Evolutionary conservation across 371 early-diverging fungal species (phyloP).

Genomic region (Actinomortierella ambigua): DNA sequence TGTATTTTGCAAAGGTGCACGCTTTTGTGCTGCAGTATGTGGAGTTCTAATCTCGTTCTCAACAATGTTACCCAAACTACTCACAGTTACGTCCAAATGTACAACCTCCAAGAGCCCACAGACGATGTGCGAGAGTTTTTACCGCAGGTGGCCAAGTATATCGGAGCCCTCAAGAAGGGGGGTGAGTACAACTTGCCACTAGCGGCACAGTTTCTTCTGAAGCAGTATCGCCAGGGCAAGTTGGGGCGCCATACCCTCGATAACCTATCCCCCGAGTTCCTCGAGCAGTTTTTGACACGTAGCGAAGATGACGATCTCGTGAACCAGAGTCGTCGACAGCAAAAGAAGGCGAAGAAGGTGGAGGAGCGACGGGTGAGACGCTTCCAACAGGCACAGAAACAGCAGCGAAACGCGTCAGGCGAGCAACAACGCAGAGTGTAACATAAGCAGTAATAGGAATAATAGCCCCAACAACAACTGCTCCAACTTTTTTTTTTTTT

Average conservation of each 20-base stretch:
- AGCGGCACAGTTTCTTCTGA: conserved; percentile 74
- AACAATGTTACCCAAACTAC: neutral
- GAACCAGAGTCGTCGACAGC: conserved; percentile 50
- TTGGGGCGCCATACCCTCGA: conserved; percentile 77
- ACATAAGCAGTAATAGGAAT: no score
- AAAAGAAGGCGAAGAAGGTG: conserved; percentile 59
- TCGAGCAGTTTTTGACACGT: conserved; percentile 56
- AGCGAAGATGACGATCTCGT: conserved; percentile 11
- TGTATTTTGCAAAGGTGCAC: neutral
- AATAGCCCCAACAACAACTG: no score
- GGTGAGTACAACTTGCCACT: conserved; percentile 68
- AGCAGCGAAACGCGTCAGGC: no score
- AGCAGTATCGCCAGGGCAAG: conserved; percentile 75
- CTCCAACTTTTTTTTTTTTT: no score
- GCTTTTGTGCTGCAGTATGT: neutral
- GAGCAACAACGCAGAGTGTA: no score
- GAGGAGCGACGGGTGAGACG: conserved; percentile 46
- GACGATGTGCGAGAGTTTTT: conserved; percentile 70
- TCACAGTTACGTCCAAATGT: conserved; percentile 51
- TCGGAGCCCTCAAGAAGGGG: conserved; percentile 81
- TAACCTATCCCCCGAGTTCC: conserved; percentile 57
- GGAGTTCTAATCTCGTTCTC: neutral
- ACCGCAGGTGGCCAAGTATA: conserved; percentile 64
- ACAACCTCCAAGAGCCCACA: conserved; percentile 62
- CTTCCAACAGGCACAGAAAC: conserved; percentile 2